Conservation (phyloP, 306 rosid species). For the Gastrolobium bilobum region DNA sequence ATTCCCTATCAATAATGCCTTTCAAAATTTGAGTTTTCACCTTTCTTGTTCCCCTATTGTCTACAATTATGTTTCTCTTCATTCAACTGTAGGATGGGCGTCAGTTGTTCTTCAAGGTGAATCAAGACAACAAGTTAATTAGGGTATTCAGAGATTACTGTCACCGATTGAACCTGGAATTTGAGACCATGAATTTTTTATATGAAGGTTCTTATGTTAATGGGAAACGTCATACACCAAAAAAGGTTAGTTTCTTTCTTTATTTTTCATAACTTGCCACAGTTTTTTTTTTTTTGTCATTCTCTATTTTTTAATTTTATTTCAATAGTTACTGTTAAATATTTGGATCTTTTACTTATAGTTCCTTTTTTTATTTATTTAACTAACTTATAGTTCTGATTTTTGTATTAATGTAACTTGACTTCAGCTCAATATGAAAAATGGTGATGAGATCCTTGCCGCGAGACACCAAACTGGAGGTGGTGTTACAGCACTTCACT, state of each 20-base stretch:
- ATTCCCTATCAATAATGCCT: too few species aligned
- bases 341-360: neutral
- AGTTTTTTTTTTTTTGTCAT: neutral
- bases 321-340: too few species aligned
- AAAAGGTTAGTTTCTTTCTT: constrained; percentile 39
- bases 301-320: too few species aligned
- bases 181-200: neutral
- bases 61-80: constrained; percentile 1
- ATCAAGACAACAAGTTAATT: neutral
- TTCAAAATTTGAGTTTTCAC: constrained; percentile 10
- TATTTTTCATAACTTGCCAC: neutral
- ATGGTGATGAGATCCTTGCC: constrained; percentile 40
- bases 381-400: neutral
- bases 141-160: neutral
- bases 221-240: constrained; percentile 15
- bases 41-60: neutral
- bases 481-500: constrained; percentile 30
- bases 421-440: constrained; percentile 36
- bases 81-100: constrained; percentile 45
- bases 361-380: neutral
- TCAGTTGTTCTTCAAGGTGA: constrained; percentile 27
- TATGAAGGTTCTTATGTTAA: neutral
- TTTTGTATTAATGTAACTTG: neutral
- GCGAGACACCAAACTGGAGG: constrained; percentile 30
- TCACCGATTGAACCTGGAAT: neutral